Conservation (phyloP, 108 stramenopile species). For the Cyclotella baltica region DNA sequence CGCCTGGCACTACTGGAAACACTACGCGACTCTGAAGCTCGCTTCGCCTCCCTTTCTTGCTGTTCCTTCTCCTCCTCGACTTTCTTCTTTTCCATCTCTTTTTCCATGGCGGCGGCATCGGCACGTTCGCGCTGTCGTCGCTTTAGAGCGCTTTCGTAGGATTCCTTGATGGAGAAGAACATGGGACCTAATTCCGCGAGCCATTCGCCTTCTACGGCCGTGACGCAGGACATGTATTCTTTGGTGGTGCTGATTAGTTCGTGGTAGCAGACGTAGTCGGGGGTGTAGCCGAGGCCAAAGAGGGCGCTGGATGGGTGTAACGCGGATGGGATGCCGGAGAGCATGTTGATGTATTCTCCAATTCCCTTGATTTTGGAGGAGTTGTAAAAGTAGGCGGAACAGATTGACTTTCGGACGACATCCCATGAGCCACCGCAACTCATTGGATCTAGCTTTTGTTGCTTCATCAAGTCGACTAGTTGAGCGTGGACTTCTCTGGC, state of each 20-base stretch:
- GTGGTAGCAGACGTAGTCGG: conserved; percentile 98
- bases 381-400: conserved; percentile 99
- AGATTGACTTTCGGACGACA: conserved; percentile 96
- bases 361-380: conserved; percentile 97
- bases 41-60: conserved; percentile 46
- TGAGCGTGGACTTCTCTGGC: conserved; percentile 97
- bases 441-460: conserved; percentile 86
- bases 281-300: conserved; percentile 97
- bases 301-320: conserved; percentile 93
- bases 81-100: conserved; percentile 66
- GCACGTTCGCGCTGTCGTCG: conserved; percentile 71
- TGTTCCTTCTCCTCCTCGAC: conserved; percentile 55
- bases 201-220: conserved; percentile 99
- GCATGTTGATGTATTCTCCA: conserved; percentile 99
- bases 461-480: conserved; percentile 96
- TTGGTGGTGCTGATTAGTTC: conserved; percentile 98
- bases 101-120: conserved; percentile 70
- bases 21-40: conserved; percentile 28
- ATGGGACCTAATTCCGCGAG: conserved; percentile 98
- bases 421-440: conserved; percentile 96
- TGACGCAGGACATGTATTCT: conserved; percentile 98
- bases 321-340: conserved; percentile 91
- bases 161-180: conserved; percentile 96
- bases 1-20: conserved; percentile 34
- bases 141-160: conserved; percentile 78